Evolutionary conservation across 2,329 filamentous ascomycete species (phyloP).

Genomic region (Aspergillus texensis): DNA sequence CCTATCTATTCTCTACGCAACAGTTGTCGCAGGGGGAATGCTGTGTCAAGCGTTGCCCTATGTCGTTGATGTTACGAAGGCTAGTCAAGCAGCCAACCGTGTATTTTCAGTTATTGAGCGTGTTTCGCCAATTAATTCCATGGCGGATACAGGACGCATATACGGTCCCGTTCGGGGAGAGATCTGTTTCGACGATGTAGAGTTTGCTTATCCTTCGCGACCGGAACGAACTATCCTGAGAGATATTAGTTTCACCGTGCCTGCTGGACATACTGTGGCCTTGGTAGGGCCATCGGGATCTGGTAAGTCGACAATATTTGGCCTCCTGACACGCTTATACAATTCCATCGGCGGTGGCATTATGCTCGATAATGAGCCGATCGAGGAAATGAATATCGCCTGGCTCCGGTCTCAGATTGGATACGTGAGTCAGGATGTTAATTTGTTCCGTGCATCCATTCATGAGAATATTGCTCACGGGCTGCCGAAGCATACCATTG

Average conservation of each 20-base stretch:
- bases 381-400: not conserved
- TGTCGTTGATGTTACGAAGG: not conserved
- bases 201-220: not conserved
- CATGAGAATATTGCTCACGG: not conserved
- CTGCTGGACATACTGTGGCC: not conserved
- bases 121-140: not conserved
- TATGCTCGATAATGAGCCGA: not conserved
- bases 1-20: not conserved
- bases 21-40: not conserved
- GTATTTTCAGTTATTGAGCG: not conserved
- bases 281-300: not conserved
- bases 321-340: not conserved
- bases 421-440: not conserved
- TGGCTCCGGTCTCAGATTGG: not conserved
- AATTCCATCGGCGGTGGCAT: not conserved
- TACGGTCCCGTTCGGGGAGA: not conserved
- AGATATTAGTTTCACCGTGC: not conserved
- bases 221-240: not conserved
- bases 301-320: not conserved
- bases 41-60: not conserved
- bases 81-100: not conserved
- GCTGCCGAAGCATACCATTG: not conserved
- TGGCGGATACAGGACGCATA: not conserved
- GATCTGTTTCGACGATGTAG: not conserved
- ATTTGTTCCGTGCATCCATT: not conserved